phyloP scores from a whole-genome alignment of 192 early-diverging fungal species.

The Obelidium mucronatum region DNA sequence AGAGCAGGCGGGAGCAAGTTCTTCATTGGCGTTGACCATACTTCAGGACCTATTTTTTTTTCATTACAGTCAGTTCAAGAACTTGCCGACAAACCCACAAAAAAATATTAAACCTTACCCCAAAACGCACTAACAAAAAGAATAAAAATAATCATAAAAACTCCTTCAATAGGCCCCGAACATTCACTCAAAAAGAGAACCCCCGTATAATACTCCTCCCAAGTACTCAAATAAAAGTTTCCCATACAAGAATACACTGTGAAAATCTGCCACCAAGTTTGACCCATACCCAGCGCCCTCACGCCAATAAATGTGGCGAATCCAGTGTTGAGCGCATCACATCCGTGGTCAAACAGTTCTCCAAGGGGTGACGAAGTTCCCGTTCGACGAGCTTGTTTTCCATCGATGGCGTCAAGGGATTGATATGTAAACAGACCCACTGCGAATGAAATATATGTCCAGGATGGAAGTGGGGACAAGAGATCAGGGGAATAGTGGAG shows the following conservation, averaged over 20 bases:
- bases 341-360: conserved; percentile 83
- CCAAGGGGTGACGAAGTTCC: conserved; percentile 87
- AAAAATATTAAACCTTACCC: too few relatives aligned
- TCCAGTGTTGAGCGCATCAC: conserved; percentile 71
- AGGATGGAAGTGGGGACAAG: conserved; percentile 71
- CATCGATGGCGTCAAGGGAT: conserved; percentile 92
- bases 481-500: conserved; percentile 78
- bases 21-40: neutral
- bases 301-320: conserved; percentile 65
- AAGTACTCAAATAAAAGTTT: conserved; percentile 88
- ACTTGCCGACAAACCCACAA: too few relatives aligned
- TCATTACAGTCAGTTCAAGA: too few relatives aligned
- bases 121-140: conserved; percentile 72
- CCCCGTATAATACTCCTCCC: conserved; percentile 96
- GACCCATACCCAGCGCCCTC: conserved; percentile 71
- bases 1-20: too few relatives aligned
- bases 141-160: conserved; percentile 69
- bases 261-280: conserved; percentile 66
- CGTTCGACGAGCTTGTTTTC: conserved; percentile 92
- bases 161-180: conserved; percentile 90
- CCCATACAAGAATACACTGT: conserved; percentile 50
- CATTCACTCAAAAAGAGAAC: conserved; percentile 82
- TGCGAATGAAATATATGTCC: conserved; percentile 66
- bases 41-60: conserved; percentile 6
- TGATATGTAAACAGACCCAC: conserved; percentile 89